phyloP scores from a whole-genome alignment of 208 protist species.

The Wallacemonas rigidus region DNA sequence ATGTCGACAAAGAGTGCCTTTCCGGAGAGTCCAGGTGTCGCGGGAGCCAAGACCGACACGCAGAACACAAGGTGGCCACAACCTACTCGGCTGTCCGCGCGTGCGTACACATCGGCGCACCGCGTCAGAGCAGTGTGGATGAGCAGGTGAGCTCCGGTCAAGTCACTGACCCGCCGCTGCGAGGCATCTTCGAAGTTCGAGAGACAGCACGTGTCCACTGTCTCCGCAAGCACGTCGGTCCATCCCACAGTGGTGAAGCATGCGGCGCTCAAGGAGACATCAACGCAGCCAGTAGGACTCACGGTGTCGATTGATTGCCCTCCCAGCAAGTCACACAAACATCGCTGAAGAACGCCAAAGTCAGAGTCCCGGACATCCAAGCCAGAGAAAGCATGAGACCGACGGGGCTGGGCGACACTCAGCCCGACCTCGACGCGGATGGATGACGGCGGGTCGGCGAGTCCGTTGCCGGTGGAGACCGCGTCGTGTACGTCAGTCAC shows the following conservation, averaged over 20 bases:
- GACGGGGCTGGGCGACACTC: neutral
- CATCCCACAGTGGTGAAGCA: neutral
- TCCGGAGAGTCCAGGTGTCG: neutral
- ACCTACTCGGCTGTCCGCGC: neutral
- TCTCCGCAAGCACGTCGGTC: neutral
- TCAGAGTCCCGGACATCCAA: neutral
- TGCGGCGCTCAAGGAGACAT: neutral
- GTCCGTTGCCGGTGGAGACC: too few species aligned
- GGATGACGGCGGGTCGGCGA: too few species aligned
- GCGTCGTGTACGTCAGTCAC: neutral
- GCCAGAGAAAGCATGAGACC: neutral
- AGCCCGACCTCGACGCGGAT: too few species aligned
- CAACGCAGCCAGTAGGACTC: too few species aligned
- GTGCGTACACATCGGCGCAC: neutral
- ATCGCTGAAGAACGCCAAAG: conserved; percentile 7
- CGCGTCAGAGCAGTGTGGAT: neutral
- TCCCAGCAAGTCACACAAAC: neutral
- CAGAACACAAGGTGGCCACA: neutral
- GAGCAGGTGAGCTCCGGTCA: neutral
- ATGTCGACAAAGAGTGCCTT: neutral
- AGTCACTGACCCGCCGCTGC: neutral
- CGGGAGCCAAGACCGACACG: neutral
- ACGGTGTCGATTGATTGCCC: too few species aligned
- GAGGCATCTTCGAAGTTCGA: neutral
- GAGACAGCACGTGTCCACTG: neutral